These are phyloP conservation scores for Carallia brachiata DNA, from an alignment of 345 rosid genomes.

Conservation along the genomic window DNA sequence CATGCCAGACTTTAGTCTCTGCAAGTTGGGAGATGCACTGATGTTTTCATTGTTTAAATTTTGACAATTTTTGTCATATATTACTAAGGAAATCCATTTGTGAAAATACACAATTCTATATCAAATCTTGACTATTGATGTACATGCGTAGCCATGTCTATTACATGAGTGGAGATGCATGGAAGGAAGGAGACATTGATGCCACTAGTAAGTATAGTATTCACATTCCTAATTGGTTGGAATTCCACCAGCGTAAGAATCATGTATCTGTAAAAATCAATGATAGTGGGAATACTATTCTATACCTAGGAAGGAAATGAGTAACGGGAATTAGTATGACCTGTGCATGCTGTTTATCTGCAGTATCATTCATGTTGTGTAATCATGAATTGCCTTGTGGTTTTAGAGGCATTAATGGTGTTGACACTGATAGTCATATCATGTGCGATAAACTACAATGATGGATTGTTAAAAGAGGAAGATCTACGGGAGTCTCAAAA, in stretches of 20 bases:
- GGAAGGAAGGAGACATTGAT: slow-evolving; percentile 99
- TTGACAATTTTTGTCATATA: too few species aligned
- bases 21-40: too few species aligned
- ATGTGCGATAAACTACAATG: slow-evolving; percentile 76
- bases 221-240: slow-evolving; percentile 3
- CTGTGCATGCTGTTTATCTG: not conserved
- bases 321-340: not conserved
- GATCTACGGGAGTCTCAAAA: slow-evolving; percentile 74
- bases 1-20: too few species aligned
- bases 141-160: slow-evolving; percentile 71
- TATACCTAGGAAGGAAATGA: too few species aligned
- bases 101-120: slow-evolving; percentile 9
- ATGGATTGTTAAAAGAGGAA: slow-evolving; percentile 76
- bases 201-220: slow-evolving; percentile 67
- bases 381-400: slow-evolving; percentile 2
- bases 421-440: slow-evolving; percentile 89
- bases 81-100: too few species aligned
- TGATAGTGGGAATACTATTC: too few species aligned
- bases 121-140: slow-evolving; percentile 33
- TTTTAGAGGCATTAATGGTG: slow-evolving; percentile 91
- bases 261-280: too few species aligned
- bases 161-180: slow-evolving; percentile 99
- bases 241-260: not conserved
- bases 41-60: too few species aligned
- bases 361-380: not conserved